phyloP scores from a whole-genome alignment of 441 rosid species.

The Adansonia madagascariensis region DNA sequence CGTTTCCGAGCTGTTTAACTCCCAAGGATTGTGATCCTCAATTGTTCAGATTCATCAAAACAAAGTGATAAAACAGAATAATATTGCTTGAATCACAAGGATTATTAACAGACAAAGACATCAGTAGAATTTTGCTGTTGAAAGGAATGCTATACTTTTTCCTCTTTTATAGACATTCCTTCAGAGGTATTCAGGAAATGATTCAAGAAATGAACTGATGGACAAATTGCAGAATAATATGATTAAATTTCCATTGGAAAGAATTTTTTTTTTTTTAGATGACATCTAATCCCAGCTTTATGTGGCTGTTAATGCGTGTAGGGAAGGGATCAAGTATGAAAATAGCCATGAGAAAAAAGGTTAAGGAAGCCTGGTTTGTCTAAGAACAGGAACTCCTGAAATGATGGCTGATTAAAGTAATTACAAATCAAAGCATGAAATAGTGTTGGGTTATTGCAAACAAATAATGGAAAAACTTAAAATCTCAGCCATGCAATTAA shows the following conservation, averaged over 20 bases:
- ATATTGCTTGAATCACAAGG: not conserved
- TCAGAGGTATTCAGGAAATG: not conserved
- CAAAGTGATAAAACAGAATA: not conserved
- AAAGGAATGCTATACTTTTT: not conserved
- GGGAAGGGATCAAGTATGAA: not conserved
- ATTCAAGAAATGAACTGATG: conserved; percentile 3
- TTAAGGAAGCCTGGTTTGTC: not conserved
- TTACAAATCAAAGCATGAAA: not conserved
- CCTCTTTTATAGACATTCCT: not conserved
- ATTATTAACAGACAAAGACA: not conserved
- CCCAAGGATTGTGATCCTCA: not conserved
- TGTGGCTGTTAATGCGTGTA: not conserved
- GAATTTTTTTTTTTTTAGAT: no score
- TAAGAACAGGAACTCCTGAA: not conserved
- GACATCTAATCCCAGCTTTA: not conserved
- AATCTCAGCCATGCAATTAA: conserved; percentile 29
- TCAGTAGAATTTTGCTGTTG: not conserved
- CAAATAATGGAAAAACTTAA: conserved; percentile 16
- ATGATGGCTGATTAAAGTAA: not conserved
- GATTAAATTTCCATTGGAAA: conserved; percentile 7
- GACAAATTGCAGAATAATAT: not conserved
- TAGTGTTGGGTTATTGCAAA: conserved; percentile 31
- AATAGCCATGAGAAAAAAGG: not conserved
- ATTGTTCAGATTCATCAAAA: not conserved
- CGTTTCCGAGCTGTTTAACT: not conserved